These are phyloP conservation scores for Nicotiana tomentosiformis DNA, from an alignment of 257 asterid genomes.

Conservation along the genomic window DNA sequence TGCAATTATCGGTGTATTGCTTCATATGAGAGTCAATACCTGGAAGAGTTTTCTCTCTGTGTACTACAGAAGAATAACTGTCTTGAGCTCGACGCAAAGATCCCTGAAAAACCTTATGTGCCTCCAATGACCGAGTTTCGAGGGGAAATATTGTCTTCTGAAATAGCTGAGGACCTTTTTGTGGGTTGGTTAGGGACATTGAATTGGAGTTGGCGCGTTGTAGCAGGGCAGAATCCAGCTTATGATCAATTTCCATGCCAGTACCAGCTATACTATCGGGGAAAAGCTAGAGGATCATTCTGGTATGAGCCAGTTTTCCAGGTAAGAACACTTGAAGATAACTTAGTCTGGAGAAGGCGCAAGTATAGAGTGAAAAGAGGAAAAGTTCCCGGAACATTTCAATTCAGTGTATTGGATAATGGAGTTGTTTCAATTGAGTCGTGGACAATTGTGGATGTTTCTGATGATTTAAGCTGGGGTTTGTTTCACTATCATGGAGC, in stretches of 20 bases:
- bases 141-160: conserved; percentile 52
- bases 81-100: conserved; percentile 69
- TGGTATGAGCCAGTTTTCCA: conserved; percentile 95
- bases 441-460: conserved; percentile 82
- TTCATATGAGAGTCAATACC: conserved; percentile 67
- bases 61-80: conserved; percentile 84
- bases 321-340: conserved; percentile 58
- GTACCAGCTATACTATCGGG: conserved; percentile 83
- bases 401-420: conserved; percentile 77
- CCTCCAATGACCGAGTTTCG: conserved; percentile 54
- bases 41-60: conserved; percentile 80
- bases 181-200: conserved; percentile 80
- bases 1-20: conserved; percentile 85
- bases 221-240: conserved; percentile 95
- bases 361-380: conserved; percentile 79
- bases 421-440: conserved; percentile 88
- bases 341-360: conserved; percentile 79
- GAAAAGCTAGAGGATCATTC: conserved; percentile 81
- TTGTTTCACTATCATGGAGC: conserved; percentile 89
- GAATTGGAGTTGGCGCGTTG: conserved; percentile 97
- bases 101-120: conserved; percentile 67
- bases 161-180: conserved; percentile 83
- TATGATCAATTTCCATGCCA: conserved; percentile 97
- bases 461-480: conserved; percentile 86
- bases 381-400: conserved; percentile 57